Evolutionary conservation across 1,139 yeast genomes (phyloP).

Genomic region (Candida sanyaensis): DNA sequence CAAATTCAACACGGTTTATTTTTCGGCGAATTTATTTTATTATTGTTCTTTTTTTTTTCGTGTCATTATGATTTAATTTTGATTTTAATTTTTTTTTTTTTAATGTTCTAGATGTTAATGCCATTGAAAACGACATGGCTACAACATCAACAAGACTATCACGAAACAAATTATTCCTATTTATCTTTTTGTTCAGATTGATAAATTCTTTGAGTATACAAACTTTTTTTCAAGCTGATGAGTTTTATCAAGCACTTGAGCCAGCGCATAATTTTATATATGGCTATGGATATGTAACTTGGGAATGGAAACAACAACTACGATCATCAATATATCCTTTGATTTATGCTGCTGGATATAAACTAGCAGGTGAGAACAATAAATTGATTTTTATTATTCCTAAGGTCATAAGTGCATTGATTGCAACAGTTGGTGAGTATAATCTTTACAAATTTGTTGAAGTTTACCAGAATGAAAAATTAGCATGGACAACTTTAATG

Average conservation of each 20-base stretch:
- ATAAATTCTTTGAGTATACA: constrained; percentile 61
- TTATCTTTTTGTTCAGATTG: constrained; percentile 23
- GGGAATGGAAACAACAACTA: constrained; percentile 88
- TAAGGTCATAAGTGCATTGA: constrained; percentile 63
- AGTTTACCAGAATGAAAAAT: constrained; percentile 30
- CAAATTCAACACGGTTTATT: no score
- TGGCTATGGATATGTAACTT: constrained; percentile 83
- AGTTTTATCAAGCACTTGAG: constrained; percentile 88
- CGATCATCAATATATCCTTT: constrained; percentile 83
- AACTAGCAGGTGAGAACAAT: constrained; percentile 17
- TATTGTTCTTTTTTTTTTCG: not conserved
- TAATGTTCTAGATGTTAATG: not conserved
- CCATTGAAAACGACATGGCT: not conserved
- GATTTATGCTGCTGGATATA: constrained; percentile 53
- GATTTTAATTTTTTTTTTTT: no score
- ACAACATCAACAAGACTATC: constrained; percentile 2
- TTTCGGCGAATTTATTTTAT: not conserved
- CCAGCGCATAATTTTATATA: constrained; percentile 80
- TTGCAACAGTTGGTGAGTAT: constrained; percentile 76
- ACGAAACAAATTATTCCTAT: constrained; percentile 6
- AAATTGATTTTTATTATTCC: constrained; percentile 44
- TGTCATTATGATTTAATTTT: not conserved
- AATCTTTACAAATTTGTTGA: constrained; percentile 52
- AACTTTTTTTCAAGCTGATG: constrained; percentile 96
- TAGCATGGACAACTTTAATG: constrained; percentile 49